A percentile compares a stretch with the other conserved stretches of the same genome.
Evolutionary conservation across 2,329 filamentous ascomycete species (phyloP).

Genomic region (Colletotrichum viniferum): DNA sequence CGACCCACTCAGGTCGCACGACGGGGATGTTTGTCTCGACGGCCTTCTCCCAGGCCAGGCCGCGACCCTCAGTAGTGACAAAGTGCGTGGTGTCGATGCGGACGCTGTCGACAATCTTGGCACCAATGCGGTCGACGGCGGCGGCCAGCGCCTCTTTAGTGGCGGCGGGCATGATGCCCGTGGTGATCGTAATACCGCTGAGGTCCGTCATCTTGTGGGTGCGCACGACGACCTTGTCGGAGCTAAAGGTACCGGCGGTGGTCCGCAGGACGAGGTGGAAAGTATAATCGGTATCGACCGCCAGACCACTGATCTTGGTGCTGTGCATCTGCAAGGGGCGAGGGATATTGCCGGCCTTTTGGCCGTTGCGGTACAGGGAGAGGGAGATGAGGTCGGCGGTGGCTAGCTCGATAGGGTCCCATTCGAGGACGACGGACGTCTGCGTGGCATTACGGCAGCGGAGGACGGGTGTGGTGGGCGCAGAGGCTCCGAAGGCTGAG

Average conservation of each 20-base stretch:
- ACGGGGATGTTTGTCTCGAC: constrained; percentile 98
- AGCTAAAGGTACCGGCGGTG: constrained; percentile 83
- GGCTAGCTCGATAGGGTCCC: constrained; percentile 92
- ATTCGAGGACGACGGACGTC: constrained; percentile 97
- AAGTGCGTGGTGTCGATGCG: constrained; percentile 99
- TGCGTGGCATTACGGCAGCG: constrained; percentile 97
- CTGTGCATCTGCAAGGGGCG: constrained; percentile 84
- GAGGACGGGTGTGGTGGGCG: constrained; percentile 78
- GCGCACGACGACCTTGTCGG: constrained; percentile 81
- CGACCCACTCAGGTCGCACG: constrained; percentile 94
- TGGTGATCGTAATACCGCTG: constrained; percentile 92
- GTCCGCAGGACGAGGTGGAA: constrained; percentile 94
- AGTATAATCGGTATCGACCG: constrained; percentile 94
- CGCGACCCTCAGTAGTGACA: constrained; percentile 91
- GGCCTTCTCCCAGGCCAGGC: constrained; percentile 92
- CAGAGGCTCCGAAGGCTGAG: constrained; percentile 80
- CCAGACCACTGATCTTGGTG: constrained; percentile 95
- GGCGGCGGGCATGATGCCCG: constrained; percentile 79
- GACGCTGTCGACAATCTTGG: constrained; percentile 87
- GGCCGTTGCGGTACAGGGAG: constrained; percentile 91
- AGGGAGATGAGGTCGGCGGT: constrained; percentile 91
- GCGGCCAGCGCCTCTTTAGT: constrained; percentile 74
- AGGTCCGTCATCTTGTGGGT: constrained; percentile 99
- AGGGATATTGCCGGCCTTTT: constrained; percentile 95
- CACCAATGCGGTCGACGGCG: constrained; percentile 87